These are phyloP conservation scores for Platanthera guangdongensis DNA, from an alignment of 106 monocot genomes.

Conservation along the genomic window DNA sequence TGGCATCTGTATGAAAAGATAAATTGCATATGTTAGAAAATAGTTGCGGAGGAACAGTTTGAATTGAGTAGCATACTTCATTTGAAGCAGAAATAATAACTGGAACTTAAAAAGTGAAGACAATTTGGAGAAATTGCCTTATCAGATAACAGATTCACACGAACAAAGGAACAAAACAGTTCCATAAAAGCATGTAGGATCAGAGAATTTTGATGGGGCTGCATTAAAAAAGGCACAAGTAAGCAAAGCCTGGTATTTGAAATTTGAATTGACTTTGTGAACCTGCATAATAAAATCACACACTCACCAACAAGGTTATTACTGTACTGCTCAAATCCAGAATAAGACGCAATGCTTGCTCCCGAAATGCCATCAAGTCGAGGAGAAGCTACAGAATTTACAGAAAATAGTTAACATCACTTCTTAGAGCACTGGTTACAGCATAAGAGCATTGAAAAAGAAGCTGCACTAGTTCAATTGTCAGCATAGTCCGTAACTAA, in stretches of 20 bases:
- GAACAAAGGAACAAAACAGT: conserved; percentile 92
- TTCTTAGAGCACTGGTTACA: not conserved
- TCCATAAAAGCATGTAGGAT: conserved; percentile 99
- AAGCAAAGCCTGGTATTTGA: not conserved
- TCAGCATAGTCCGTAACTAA: not conserved
- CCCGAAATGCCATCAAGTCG: conserved; percentile 97
- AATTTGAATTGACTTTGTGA: not conserved
- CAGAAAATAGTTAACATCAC: conserved; percentile 7
- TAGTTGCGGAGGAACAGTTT: not conserved
- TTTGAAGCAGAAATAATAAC: not conserved
- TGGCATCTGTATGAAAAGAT: conserved; percentile 65
- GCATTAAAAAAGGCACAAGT: conserved; percentile 19
- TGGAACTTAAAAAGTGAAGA: not conserved
- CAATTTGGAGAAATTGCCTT: conserved; percentile 43
- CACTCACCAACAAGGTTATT: conserved; percentile 84
- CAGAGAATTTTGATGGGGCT: conserved; percentile 99
- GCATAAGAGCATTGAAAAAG: not conserved
- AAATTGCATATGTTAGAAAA: conserved; percentile 5
- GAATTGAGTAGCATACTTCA: not conserved
- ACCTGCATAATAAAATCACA: not conserved
- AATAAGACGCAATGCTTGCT: conserved; percentile 90
- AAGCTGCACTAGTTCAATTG: not conserved
- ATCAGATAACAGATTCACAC: conserved; percentile 88
- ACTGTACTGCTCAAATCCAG: conserved; percentile 97
- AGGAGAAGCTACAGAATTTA: conserved; percentile 56